A percentile compares a stretch with the other conserved stretches of the same genome.
These are phyloP conservation scores for Cladosporium cucumerinum DNA, from an alignment of 2,329 filamentous ascomycete species.

Conservation along the genomic window DNA sequence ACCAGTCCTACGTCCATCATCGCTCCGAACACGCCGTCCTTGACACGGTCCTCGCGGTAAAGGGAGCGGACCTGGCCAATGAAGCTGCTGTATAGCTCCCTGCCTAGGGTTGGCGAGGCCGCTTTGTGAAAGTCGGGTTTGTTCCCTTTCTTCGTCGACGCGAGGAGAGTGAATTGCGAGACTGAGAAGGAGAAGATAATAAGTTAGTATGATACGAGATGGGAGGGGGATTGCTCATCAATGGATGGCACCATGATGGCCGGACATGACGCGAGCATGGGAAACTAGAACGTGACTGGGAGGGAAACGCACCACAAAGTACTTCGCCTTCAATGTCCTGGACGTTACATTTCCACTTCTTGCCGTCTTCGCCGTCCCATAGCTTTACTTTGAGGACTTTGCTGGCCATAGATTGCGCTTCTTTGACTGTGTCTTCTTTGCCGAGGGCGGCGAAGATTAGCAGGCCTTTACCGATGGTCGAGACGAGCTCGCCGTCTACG, in stretches of 20 bases:
- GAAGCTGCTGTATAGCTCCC: constrained; percentile 79
- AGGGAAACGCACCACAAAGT: constrained; percentile 73
- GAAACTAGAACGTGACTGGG: neutral
- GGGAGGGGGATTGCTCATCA: neutral
- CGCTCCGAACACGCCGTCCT: constrained; percentile 95
- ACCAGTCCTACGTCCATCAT: constrained; percentile 97
- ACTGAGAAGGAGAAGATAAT: constrained; percentile 53
- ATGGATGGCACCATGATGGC: constrained; percentile 12
- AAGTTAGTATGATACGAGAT: neutral
- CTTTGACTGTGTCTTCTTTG: constrained; percentile 84
- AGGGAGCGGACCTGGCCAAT: constrained; percentile 68
- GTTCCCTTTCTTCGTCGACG: constrained; percentile 89
- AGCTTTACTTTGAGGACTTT: constrained; percentile 88
- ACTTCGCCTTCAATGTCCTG: constrained; percentile 86
- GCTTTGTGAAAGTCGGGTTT: constrained; percentile 95
- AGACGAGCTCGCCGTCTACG: constrained; percentile 85
- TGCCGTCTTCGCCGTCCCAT: constrained; percentile 79
- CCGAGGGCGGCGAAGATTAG: constrained; percentile 89
- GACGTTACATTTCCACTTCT: constrained; percentile 87
- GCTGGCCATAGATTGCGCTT: constrained; percentile 75
- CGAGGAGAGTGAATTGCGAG: constrained; percentile 93
- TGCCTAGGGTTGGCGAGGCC: constrained; percentile 72
- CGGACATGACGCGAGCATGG: neutral
- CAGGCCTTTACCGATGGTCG: constrained; percentile 84
- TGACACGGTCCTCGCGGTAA: constrained; percentile 72